These are phyloP conservation scores for Spirogloea muscicola DNA, from an alignment of 139 green algal genomes.

Conservation along the genomic window DNA sequence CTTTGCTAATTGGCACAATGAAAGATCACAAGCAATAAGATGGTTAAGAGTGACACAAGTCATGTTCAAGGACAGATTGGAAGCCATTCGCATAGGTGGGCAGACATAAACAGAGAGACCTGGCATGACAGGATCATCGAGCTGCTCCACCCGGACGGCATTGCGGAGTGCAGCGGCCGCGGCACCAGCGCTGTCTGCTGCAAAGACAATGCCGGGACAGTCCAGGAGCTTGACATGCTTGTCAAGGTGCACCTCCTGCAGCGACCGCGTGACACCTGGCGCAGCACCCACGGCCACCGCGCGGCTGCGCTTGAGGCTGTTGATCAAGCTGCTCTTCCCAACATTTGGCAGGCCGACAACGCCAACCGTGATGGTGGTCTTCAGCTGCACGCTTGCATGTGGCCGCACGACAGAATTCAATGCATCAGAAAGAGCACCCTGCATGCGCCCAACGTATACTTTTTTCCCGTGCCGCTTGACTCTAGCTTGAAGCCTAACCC, in stretches of 20 bases:
- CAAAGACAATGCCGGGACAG: slow-evolving; percentile 81
- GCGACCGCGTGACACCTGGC: slow-evolving; percentile 45
- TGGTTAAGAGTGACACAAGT: too few species aligned
- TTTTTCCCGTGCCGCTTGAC: too few species aligned
- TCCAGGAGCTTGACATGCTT: slow-evolving; percentile 92
- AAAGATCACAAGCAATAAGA: too few species aligned
- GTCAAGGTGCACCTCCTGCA: slow-evolving; percentile 92
- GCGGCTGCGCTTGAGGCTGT: slow-evolving; percentile 84
- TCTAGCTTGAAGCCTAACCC: too few species aligned
- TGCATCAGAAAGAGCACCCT: too few species aligned
- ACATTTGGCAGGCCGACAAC: slow-evolving; percentile 97
- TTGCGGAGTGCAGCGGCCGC: slow-evolving; percentile 77
- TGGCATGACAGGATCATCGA: slow-evolving; percentile 70
- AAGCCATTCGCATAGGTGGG: too few species aligned
- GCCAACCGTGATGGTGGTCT: slow-evolving; percentile 94
- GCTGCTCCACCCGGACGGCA: slow-evolving; percentile 79
- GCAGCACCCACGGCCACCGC: slow-evolving; percentile 68
- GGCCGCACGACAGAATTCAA: too few species aligned
- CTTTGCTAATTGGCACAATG: too few species aligned
- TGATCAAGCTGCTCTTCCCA: slow-evolving; percentile 95
- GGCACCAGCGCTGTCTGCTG: slow-evolving; percentile 49
- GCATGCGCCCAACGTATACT: too few species aligned
- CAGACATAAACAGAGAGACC: too few species aligned
- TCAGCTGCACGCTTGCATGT: slow-evolving; percentile 70
- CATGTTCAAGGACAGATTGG: too few species aligned